Evolutionary conservation across 345 rosid species (phyloP).

Genomic region (Ceriops zippeliana): DNA sequence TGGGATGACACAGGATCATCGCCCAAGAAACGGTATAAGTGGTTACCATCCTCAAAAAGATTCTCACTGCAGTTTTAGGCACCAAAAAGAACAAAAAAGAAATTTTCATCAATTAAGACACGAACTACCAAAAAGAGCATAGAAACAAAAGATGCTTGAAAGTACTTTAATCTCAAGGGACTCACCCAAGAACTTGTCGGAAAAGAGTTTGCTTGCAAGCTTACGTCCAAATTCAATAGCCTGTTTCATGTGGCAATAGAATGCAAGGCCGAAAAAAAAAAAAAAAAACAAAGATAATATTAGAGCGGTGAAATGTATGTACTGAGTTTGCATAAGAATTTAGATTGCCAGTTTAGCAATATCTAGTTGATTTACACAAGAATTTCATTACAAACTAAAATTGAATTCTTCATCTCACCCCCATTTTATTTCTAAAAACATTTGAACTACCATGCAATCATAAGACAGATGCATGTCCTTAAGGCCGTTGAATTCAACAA

Average conservation of each 20-base stretch:
- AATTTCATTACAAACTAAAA: too few species aligned
- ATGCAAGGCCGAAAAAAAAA: neutral
- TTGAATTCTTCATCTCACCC: too few species aligned
- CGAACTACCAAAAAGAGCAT: conserved; percentile 7
- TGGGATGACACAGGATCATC: conserved; percentile 75
- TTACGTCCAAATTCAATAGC: conserved; percentile 79
- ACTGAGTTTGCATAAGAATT: neutral
- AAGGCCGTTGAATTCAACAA: neutral
- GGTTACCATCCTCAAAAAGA: conserved; percentile 75
- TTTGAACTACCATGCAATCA: neutral
- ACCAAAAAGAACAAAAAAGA: conserved; percentile 1
- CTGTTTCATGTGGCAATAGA: conserved; percentile 32
- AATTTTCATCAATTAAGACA: neutral
- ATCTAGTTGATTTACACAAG: too few species aligned
- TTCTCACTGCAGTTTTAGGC: conserved; percentile 54
- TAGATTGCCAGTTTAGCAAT: too few species aligned
- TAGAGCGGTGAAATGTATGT: too few species aligned
- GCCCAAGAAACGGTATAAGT: conserved; percentile 74
- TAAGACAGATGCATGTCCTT: neutral
- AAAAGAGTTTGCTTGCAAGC: conserved; percentile 73
- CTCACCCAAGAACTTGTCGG: conserved; percentile 73
- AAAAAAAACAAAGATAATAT: neutral
- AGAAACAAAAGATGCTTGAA: neutral
- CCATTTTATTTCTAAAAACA: too few species aligned
- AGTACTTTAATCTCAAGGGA: conserved; percentile 14